Percentiles rank a stretch among this genome's conserved stretches.
phyloP scores from a whole-genome alignment of 2,329 filamentous ascomycete genomes.

The Microcyclospora pomicola region DNA sequence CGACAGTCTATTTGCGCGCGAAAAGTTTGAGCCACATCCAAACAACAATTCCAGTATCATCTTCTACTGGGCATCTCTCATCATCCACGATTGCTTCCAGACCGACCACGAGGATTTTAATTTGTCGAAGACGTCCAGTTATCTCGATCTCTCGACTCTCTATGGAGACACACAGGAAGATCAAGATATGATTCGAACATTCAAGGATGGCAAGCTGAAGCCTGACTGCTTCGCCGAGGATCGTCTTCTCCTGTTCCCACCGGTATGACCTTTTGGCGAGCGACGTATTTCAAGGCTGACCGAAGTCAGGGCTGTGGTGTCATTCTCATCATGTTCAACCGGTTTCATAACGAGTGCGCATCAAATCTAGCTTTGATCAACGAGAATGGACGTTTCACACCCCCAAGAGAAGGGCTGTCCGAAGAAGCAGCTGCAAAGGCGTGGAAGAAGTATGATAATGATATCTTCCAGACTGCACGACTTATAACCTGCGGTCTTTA shows the following conservation, averaged over 20 bases:
- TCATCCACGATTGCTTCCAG: slow-evolving; percentile 62
- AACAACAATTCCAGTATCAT: slow-evolving; percentile 34
- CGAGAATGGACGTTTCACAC: slow-evolving; percentile 42
- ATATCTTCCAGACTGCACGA: slow-evolving; percentile 65
- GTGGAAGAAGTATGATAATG: slow-evolving; percentile 60
- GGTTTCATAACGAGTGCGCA: slow-evolving; percentile 64
- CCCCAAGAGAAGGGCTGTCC: neutral
- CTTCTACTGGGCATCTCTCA: slow-evolving; percentile 60
- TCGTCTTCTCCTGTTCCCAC: slow-evolving; percentile 36
- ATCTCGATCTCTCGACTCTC: slow-evolving; percentile 56
- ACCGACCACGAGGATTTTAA: slow-evolving; percentile 48
- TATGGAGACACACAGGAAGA: slow-evolving; percentile 48
- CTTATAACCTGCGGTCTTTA: slow-evolving; percentile 63
- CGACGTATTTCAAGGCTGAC: slow-evolving; percentile 27
- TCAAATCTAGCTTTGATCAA: slow-evolving; percentile 57
- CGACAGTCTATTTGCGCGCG: neutral
- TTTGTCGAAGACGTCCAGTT: slow-evolving; percentile 54
- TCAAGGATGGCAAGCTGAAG: slow-evolving; percentile 58
- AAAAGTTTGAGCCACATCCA: neutral
- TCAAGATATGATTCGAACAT: slow-evolving; percentile 42
- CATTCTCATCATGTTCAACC: slow-evolving; percentile 63
- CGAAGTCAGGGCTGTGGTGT: slow-evolving; percentile 61
- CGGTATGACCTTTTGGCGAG: too few relatives aligned
- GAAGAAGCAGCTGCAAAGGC: slow-evolving; percentile 31
- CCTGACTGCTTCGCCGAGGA: slow-evolving; percentile 59